Evolutionary conservation across 164 flowering plant species (phyloP).

Genomic region (Vitis cinerea): DNA sequence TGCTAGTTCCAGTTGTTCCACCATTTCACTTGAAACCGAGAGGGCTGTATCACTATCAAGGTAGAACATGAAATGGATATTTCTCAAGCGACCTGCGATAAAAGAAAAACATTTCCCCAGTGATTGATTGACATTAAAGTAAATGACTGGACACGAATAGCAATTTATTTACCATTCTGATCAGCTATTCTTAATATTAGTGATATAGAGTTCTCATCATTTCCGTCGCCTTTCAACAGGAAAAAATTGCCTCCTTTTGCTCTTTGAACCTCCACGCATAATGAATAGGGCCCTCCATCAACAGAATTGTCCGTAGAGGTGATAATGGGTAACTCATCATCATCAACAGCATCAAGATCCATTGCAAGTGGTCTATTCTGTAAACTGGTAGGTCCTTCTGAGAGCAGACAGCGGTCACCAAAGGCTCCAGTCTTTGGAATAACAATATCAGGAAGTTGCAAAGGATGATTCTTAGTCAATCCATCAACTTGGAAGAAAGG

Average conservation of each 20-base stretch:
- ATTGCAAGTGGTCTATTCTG: constrained; percentile 11
- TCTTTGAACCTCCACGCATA: constrained; percentile 18
- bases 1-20: constrained; percentile 21
- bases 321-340: constrained; percentile 16
- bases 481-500: constrained; percentile 57
- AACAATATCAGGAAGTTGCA: constrained; percentile 40
- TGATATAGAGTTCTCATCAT: constrained; percentile 23
- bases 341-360: constrained; percentile 12
- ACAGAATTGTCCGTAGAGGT: constrained; percentile 8
- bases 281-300: constrained; percentile 5
- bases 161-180: constrained; percentile 13
- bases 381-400: constrained; percentile 30
- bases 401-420: constrained; percentile 49
- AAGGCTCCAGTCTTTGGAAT: constrained; percentile 38
- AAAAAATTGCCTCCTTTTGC: constrained; percentile 13
- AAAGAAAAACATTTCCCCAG: not conserved
- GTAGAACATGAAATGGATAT: constrained; percentile 27
- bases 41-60: constrained; percentile 22
- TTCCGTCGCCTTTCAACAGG: constrained; percentile 20
- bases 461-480: constrained; percentile 19
- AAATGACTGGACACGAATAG: not conserved
- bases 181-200: constrained; percentile 22
- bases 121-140: not conserved
- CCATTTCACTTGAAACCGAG: constrained; percentile 24
- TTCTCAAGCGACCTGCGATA: constrained; percentile 20